These are phyloP conservation scores for Neurospora hispaniola DNA, from an alignment of 495 filamentous ascomycete species.

Conservation along the genomic window DNA sequence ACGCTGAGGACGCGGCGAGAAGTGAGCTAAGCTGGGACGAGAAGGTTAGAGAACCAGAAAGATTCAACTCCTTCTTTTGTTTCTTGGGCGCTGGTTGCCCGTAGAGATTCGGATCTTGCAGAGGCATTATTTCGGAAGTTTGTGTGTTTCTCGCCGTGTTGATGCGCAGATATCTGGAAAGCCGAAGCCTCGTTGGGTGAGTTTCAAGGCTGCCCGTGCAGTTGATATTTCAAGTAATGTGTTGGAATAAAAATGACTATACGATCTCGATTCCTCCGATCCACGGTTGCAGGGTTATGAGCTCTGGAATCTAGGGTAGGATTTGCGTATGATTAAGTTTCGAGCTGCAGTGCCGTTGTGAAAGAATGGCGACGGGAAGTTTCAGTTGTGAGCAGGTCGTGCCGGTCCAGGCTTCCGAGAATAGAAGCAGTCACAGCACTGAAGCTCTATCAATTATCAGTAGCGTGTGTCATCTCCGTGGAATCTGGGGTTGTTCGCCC, in stretches of 20 bases:
- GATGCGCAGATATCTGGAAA: background rate
- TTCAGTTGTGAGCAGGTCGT: background rate
- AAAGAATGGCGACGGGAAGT: background rate
- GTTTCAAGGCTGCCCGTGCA: background rate
- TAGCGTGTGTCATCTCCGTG: background rate
- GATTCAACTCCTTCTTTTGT: constrained; percentile 48
- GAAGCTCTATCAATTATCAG: background rate
- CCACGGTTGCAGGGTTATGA: background rate
- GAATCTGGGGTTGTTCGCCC: background rate
- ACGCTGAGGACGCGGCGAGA: constrained; percentile 41
- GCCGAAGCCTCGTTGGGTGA: background rate
- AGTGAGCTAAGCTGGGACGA: constrained; percentile 65
- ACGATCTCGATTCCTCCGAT: background rate
- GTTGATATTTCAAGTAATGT: background rate
- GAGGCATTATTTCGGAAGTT: constrained; percentile 30
- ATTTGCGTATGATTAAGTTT: background rate
- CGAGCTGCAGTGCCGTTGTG: background rate
- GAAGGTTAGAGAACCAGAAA: constrained; percentile 71
- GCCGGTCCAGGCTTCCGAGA: background rate
- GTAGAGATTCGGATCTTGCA: constrained; percentile 57
- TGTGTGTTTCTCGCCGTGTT: background rate
- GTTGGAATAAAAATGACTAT: background rate
- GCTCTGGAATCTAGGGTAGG: background rate
- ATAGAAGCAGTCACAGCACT: background rate
- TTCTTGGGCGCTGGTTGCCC: constrained; percentile 56